Evolutionary conservation across 2,329 filamentous ascomycete genomes (phyloP), one percentile per base, ranked within the genome.

Genomic region (Ophiocordyceps camponoti-floridani): DNA sequence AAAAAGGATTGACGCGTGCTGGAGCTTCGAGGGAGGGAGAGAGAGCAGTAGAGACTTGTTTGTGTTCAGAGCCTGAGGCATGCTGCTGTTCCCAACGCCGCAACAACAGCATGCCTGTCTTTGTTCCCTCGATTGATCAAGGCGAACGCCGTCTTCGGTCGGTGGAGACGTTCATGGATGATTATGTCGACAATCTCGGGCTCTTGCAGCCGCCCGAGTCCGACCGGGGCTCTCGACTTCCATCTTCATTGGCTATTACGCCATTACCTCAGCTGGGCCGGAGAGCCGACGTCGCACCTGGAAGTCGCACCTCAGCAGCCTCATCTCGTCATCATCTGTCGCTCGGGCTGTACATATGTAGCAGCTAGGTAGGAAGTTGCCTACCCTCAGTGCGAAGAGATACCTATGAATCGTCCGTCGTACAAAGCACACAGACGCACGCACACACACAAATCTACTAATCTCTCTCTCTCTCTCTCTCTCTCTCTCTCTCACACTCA

Each of bases 131-230:
- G 9, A 10, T 30, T 30, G n/a, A 2, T 8, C 35, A 6, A 38
- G 16, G 35, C n/a, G 35, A 38, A 3, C 28, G 35, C 35, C 28
- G 43, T 44, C 41, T 37, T 40, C 43, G 43, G 40, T 13, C 11
- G 27, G 40, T 41, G 23, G 40, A 16, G 40, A 37, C 28, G 9
- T 30, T 10, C 28, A 4, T 30, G 12, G 9, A 9, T 30, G 12
- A 9, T 12, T 30, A 30, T 4, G 4, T 16, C 35, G n/a, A 16
- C n/a, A 18, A 10, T 38, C 8, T 45, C 44, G 49, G 49, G 45
- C 37, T 49, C 46, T 45, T 48, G 46, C 18, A 49, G 42, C 46
- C 42, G 42, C 44, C 49, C 47, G 49, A 50, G 42, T 19, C 49
- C 46, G 46, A 18, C 27, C 9, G 23, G 23, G 23, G 23, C 23